These are phyloP conservation scores for Stylonectria norvegica DNA, from an alignment of 2,329 filamentous ascomycete genomes.

Conservation along the genomic window DNA sequence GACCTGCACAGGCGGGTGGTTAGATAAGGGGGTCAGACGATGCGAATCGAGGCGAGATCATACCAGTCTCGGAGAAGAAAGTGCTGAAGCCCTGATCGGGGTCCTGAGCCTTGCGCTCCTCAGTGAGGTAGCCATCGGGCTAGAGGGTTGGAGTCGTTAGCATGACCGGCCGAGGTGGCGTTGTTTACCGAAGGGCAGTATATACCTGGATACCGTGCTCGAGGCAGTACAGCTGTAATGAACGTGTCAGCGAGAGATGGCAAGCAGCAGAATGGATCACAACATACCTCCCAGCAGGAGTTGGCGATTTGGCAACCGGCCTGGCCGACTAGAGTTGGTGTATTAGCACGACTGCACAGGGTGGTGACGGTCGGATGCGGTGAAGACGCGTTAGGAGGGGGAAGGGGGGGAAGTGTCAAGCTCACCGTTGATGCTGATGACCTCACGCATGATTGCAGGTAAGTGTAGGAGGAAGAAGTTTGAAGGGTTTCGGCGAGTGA, in stretches of 20 bases:
- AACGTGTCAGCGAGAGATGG: constrained; percentile 15
- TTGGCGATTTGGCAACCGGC: constrained; percentile 99
- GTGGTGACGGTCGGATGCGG: constrained; percentile 43
- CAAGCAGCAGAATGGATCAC: constrained; percentile 8
- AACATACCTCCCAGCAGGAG: constrained; percentile 99
- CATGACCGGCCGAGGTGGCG: constrained; percentile 12
- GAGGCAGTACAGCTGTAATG: constrained; percentile 94
- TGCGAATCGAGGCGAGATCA: constrained; percentile 9
- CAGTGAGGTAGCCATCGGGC: constrained; percentile 98
- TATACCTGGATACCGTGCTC: constrained; percentile 98
- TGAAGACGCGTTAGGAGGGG: constrained; percentile 36
- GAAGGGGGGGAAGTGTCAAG: constrained; percentile 28
- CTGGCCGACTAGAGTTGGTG: constrained; percentile 78
- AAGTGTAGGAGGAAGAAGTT: constrained; percentile 22
- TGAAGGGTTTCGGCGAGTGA: constrained; percentile 8
- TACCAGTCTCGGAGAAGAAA: constrained; percentile 99
- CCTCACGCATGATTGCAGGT: constrained; percentile 85
- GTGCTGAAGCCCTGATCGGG: constrained; percentile 98
- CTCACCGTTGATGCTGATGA: constrained; percentile 98
- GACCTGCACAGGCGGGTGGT: constrained; percentile 54
- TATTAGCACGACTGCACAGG: constrained; percentile 47
- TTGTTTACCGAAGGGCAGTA: constrained; percentile 20
- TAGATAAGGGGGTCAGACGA: constrained; percentile 15
- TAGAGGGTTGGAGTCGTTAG: constrained; percentile 37
- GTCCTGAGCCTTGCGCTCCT: constrained; percentile 91